Base-by-base conservation (phyloP, 352 stramenopile genomes). In the Pythium dissotocum region DNA sequence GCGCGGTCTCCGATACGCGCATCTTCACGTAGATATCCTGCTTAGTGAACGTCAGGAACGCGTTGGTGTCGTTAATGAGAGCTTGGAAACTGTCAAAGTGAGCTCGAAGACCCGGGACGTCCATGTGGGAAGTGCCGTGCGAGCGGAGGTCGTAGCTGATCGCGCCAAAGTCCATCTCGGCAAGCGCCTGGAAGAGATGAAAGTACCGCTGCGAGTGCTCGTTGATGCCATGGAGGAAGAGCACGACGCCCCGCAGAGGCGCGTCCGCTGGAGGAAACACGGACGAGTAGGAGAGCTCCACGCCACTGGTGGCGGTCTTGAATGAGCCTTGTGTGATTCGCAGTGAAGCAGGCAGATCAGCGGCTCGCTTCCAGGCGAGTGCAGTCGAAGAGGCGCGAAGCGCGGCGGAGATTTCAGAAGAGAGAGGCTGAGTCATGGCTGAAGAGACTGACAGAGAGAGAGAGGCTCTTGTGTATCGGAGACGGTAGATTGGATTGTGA, bases 161-260 rank as follows among this genome's bases (percentile, higher is more conserved):
- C 33, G 66, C 67, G 40, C 61, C 67, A 53, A 63, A 73, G 4
- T 13, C 24, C 51, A 51, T 35, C 4, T 28, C 24, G 36, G 10
- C 42, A 7, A 62, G 40, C 9, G 58, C 62, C 10, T 61, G 35
- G 48, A 51, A 68, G 24, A 68, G 24, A 24, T 68, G 36, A 21
- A 62, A 46, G 54, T 33, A 68, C 4, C 62, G 62, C 42, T 61
- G 32, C 21, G 51, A 62, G 40, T 68, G 62, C 33, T 68, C 62
- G 30, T 62, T 55, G 5, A 68, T 54, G 40, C 62, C 62, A 18
- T 68, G 62, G 9, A 66, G 5, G 28, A 58, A 90, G 56, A 87
- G 67, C 54, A 79, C 69, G 10, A 87, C 73, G n/a, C 71, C 80
- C 1, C 44, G 44, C 4, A 51, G 44, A 6, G 14, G 18, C 18